Evolutionary conservation across 495 filamentous ascomycete genomes (phyloP).

Genomic region (Parathielavia hyrcaniae): DNA sequence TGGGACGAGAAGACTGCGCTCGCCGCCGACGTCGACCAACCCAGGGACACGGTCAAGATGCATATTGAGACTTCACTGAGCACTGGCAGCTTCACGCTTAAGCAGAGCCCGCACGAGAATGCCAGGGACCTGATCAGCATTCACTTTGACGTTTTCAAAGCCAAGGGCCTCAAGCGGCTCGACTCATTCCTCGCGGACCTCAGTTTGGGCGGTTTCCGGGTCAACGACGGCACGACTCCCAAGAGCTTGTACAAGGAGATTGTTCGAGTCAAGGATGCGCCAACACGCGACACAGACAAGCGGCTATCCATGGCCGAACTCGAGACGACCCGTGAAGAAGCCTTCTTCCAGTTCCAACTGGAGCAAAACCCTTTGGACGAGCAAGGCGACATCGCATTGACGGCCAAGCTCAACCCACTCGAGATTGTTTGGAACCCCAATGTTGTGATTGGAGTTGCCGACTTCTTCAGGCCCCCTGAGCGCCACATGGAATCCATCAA

Average conservation of each 20-base stretch:
- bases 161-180: slow-evolving; percentile 76
- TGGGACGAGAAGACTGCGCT: slow-evolving; percentile 95
- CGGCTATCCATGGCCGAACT: slow-evolving; percentile 57
- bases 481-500: slow-evolving; percentile 97
- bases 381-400: slow-evolving; percentile 82
- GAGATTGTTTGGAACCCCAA: slow-evolving; percentile 96
- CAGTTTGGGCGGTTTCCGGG: slow-evolving; percentile 82
- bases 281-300: slow-evolving; percentile 45
- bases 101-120: slow-evolving; percentile 75
- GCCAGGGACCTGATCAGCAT: slow-evolving; percentile 75
- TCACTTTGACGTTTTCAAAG: slow-evolving; percentile 88
- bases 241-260: slow-evolving; percentile 88
- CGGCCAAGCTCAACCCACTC: slow-evolving; percentile 85
- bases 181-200: slow-evolving; percentile 85
- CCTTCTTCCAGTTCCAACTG: slow-evolving; percentile 85
- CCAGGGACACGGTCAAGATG: slow-evolving; percentile 83
- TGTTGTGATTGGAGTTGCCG: slow-evolving; percentile 80
- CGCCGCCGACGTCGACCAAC: slow-evolving; percentile 78
- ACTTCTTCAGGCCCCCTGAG: slow-evolving; percentile 93
- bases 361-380: slow-evolving; percentile 94
- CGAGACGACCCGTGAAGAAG: slow-evolving; percentile 52
- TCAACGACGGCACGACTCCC: slow-evolving; percentile 92
- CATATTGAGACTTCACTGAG: slow-evolving; percentile 83
- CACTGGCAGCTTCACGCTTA: slow-evolving; percentile 89
- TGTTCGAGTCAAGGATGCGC: slow-evolving; percentile 84